Evolutionary conservation across 2,329 filamentous ascomycete species (phyloP).

Genomic region (Talaromyces verruculosus): DNA sequence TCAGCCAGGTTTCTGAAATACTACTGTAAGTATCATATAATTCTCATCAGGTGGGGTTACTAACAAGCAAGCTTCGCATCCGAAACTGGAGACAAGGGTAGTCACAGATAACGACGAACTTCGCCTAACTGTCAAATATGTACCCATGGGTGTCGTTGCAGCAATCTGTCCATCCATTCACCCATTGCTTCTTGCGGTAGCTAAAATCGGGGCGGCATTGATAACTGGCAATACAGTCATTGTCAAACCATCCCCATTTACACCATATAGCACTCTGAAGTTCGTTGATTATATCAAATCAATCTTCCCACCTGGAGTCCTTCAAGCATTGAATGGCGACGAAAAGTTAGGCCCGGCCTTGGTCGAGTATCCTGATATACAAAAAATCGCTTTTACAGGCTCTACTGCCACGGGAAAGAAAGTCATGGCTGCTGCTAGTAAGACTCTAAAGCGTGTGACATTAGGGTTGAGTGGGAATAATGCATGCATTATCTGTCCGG

Average conservation of each 20-base stretch:
- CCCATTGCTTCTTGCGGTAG: conserved; percentile 45
- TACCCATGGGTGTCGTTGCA: conserved; percentile 49
- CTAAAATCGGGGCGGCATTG: conserved; percentile 54
- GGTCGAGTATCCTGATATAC: conserved; percentile 55
- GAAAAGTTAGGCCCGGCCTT: conserved; percentile 56
- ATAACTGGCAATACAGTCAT: conserved; percentile 58
- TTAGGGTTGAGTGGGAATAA: conserved; percentile 59
- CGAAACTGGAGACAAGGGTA: conserved; percentile 45
- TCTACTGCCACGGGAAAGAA: conserved; percentile 53
- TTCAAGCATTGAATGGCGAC: conserved; percentile 57
- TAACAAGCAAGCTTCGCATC: conserved; percentile 21
- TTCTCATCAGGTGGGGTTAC: not conserved
- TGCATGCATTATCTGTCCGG: conserved; percentile 54
- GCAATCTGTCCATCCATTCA: conserved; percentile 54
- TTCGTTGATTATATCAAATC: conserved; percentile 52
- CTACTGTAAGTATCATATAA: conserved; percentile 16
- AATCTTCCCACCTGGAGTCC: conserved; percentile 56
- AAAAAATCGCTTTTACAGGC: conserved; percentile 61
- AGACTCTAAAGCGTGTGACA: conserved; percentile 56
- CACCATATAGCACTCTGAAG: conserved; percentile 55
- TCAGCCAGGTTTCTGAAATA: conserved; percentile 21
- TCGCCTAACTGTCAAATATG: conserved; percentile 46
- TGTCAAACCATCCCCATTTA: conserved; percentile 58
- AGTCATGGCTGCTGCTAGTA: conserved; percentile 52
- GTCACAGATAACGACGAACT: conserved; percentile 46